Percentiles rank a stretch among this genome's conserved stretches.
Conservation (phyloP, 805 yeast species). For the Cephaloascus albidus region DNA sequence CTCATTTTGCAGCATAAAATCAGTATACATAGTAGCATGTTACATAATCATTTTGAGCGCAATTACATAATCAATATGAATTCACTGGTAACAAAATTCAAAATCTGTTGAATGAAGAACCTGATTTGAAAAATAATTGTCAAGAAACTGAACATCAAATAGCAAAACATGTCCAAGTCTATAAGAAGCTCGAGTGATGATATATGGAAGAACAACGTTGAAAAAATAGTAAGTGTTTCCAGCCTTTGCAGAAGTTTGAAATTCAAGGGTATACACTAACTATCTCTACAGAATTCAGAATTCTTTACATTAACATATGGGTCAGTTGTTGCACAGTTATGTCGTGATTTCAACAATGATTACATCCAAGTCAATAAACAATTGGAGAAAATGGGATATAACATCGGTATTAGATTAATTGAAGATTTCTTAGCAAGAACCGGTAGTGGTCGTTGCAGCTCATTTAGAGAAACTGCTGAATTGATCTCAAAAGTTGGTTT, state of each 20-base stretch:
- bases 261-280: too few species aligned
- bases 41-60: too few species aligned
- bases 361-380: slow-evolving; percentile 75
- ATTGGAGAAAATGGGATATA: slow-evolving; percentile 89
- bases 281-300: slow-evolving; percentile 74
- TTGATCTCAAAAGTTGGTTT: slow-evolving; percentile 81
- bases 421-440: slow-evolving; percentile 91
- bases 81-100: too few species aligned
- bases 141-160: background rate
- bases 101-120: too few species aligned
- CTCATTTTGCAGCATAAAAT: too few species aligned
- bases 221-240: slow-evolving; percentile 59
- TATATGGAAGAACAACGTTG: slow-evolving; percentile 81
- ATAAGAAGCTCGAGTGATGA: slow-evolving; percentile 65
- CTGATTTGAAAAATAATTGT: too few species aligned
- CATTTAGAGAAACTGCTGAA: slow-evolving; percentile 82
- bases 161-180: slow-evolving; percentile 31
- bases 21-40: too few species aligned
- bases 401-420: slow-evolving; percentile 81
- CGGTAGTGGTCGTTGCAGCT: slow-evolving; percentile 72
- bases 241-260: background rate
- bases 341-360: slow-evolving; percentile 72
- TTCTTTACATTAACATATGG: slow-evolving; percentile 93
- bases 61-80: too few species aligned
- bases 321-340: slow-evolving; percentile 82